Percentiles rank a stretch among this genome's conserved stretches.
Evolutionary conservation across 106 monocot genomes (phyloP).

Genomic region (Allium cepa): DNA sequence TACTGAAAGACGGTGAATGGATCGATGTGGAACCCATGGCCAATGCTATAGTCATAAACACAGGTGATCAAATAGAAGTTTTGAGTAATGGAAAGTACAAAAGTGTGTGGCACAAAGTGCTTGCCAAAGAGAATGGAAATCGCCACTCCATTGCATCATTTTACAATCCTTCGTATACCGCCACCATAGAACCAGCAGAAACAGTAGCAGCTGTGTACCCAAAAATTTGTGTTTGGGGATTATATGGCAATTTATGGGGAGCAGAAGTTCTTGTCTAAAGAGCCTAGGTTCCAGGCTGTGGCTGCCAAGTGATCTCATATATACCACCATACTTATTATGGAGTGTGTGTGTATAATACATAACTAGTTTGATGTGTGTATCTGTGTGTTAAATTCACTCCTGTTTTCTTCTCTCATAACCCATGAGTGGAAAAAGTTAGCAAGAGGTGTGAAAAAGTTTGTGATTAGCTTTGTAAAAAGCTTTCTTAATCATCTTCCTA

Average conservation of each 20-base stretch:
- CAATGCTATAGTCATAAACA: constrained; percentile 69
- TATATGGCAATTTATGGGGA: constrained; percentile 29
- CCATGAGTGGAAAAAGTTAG: no score
- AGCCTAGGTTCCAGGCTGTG: constrained; percentile 31
- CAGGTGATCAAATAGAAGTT: constrained; percentile 79
- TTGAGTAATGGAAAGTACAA: constrained; percentile 66
- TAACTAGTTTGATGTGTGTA: no score
- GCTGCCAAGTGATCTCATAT: no score
- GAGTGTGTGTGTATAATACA: no score
- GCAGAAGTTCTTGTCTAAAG: constrained; percentile 38
- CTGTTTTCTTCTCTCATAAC: no score
- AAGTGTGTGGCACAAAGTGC: constrained; percentile 58
- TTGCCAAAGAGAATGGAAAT: constrained; percentile 29
- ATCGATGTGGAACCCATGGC: constrained; percentile 56
- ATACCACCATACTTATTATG: no score
- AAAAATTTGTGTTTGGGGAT: constrained; percentile 26
- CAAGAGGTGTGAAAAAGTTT: no score
- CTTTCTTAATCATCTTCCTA: no score
- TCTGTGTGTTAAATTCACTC: no score
- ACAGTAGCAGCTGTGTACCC: constrained; percentile 8
- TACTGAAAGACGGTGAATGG: constrained; percentile 55
- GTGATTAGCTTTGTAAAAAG: no score
- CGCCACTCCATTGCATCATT: constrained; percentile 71
- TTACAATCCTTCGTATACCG: constrained; percentile 47
- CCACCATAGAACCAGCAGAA: constrained; percentile 40